Evolutionary conservation across 208 protist genomes (phyloP).

Genomic region (Crithidia brevicula): DNA sequence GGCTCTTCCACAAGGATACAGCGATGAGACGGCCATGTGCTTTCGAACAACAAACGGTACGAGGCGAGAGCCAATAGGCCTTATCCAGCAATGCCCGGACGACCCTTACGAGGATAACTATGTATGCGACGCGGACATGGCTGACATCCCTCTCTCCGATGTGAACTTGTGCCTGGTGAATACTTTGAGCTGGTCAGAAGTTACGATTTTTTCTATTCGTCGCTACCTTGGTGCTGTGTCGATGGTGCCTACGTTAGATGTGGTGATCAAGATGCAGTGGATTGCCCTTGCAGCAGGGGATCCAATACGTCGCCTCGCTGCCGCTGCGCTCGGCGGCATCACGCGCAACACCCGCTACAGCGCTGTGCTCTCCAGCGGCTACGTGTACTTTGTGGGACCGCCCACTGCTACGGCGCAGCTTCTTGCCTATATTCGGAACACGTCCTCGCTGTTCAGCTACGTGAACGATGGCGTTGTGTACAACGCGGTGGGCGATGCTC

Average conservation of each 20-base stretch:
- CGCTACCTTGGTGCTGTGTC: conserved; percentile 18
- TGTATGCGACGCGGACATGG: conserved; percentile 10
- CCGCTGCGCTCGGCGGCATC: conserved; percentile 9
- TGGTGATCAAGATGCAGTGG: conserved; percentile 57
- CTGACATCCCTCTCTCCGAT: neutral
- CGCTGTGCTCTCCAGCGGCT: conserved; percentile 44
- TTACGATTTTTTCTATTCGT: conserved; percentile 1
- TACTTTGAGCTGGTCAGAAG: neutral
- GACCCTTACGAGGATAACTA: neutral
- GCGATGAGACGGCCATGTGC: neutral
- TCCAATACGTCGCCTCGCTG: neutral
- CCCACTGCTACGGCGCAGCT: conserved; percentile 29
- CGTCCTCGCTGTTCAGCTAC: conserved; percentile 37
- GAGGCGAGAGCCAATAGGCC: neutral
- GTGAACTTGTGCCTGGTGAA: neutral
- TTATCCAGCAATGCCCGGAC: neutral
- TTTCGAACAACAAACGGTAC: neutral
- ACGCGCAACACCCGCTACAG: conserved; percentile 42
- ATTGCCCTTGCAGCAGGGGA: conserved; percentile 28
- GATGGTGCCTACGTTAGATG: conserved; percentile 40
- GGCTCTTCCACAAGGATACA: neutral
- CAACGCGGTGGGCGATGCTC: neutral
- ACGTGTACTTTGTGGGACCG: conserved; percentile 57
- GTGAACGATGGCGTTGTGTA: conserved; percentile 31
- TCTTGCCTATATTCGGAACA: conserved; percentile 27